Conservation (phyloP, 2,329 filamentous ascomycete species). For the Apiospora saccharicola region DNA sequence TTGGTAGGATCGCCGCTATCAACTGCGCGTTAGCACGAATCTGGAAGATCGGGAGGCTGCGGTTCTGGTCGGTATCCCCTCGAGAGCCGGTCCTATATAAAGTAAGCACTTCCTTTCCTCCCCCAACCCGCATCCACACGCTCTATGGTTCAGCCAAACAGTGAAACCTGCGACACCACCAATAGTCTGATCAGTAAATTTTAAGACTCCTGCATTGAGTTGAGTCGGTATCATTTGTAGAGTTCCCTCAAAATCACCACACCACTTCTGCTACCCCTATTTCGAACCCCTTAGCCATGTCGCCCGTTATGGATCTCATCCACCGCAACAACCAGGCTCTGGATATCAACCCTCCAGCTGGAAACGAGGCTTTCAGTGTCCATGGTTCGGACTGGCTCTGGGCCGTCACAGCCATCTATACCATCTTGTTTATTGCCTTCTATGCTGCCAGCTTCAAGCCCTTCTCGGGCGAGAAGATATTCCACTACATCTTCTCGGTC, state of each 20-base stretch:
- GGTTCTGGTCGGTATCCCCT: background rate
- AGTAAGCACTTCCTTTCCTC: background rate
- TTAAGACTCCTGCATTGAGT: background rate
- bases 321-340: slow-evolving; percentile 54
- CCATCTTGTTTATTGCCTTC: slow-evolving; percentile 53
- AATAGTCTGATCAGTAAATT: background rate
- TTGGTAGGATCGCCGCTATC: background rate
- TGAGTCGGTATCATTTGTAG: background rate
- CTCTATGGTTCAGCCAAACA: background rate
- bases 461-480: slow-evolving; percentile 57
- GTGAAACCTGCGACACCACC: too few species aligned
- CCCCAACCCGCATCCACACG: too few species aligned
- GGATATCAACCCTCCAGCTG: slow-evolving; percentile 52
- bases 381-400: slow-evolving; percentile 64
- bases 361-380: slow-evolving; percentile 48
- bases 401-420: slow-evolving; percentile 59
- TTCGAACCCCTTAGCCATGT: slow-evolving; percentile 14
- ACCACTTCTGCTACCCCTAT: slow-evolving; percentile 5
- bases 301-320: slow-evolving; percentile 33
- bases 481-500: slow-evolving; percentile 63
- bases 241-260: background rate
- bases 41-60: background rate
- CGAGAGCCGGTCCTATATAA: background rate
- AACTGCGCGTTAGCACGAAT: background rate
- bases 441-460: slow-evolving; percentile 51